A percentile compares a stretch with the other conserved stretches of the same genome.
Evolutionary conservation across 306 rosid genomes (phyloP).

Genomic region (Boehmeria nivea): DNA sequence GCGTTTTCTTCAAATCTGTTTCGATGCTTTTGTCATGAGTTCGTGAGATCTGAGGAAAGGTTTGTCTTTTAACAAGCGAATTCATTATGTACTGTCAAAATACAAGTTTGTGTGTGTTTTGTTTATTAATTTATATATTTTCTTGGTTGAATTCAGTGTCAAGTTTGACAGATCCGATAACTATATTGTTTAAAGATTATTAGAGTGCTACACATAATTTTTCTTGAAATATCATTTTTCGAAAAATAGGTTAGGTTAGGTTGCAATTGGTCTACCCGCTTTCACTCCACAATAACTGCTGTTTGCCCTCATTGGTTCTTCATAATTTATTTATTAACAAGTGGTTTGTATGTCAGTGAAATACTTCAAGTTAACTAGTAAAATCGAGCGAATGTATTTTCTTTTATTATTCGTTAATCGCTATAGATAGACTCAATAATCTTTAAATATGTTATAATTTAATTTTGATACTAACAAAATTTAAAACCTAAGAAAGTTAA

Average conservation of each 20-base stretch:
- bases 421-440: too few species aligned
- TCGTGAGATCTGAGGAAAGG: constrained; percentile 28
- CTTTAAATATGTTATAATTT: too few species aligned
- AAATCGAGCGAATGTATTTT: too few species aligned
- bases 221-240: too few species aligned
- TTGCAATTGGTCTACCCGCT: neutral
- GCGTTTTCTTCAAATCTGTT: constrained; percentile 19
- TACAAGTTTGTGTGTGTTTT: neutral
- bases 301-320: neutral
- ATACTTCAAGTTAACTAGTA: too few species aligned
- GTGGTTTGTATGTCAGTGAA: too few species aligned
- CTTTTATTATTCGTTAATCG: too few species aligned
- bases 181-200: neutral
- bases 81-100: constrained; percentile 16
- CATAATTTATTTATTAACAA: neutral
- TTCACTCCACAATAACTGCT: constrained; percentile 3
- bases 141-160: neutral
- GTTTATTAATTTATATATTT: neutral
- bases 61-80: neutral
- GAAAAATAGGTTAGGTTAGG: constrained; percentile 8
- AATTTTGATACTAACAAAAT: too few species aligned
- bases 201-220: too few species aligned
- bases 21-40: constrained; percentile 22
- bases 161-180: constrained; percentile 36
- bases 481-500: too few species aligned